These are phyloP conservation scores for Sphaerulina populicola DNA, from an alignment of 2,329 filamentous ascomycete species.

Conservation along the genomic window DNA sequence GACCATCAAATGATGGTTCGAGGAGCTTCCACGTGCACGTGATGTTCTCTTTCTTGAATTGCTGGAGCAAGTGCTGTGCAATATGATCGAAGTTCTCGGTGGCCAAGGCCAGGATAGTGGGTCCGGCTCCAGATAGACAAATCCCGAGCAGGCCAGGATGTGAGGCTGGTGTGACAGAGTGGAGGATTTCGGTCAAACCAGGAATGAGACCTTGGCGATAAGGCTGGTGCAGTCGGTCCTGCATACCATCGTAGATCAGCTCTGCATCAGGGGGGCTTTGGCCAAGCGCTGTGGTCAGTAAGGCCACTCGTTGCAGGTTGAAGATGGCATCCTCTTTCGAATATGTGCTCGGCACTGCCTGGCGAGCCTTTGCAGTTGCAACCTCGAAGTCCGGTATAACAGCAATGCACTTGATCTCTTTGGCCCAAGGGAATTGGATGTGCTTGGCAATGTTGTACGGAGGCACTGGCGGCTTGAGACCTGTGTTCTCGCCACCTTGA, in stretches of 20 bases:
- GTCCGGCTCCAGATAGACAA: constrained; percentile 88
- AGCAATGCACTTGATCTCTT: constrained; percentile 91
- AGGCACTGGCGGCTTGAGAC: constrained; percentile 76
- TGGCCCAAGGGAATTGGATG: constrained; percentile 88
- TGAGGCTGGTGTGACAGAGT: constrained; percentile 78
- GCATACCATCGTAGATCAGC: constrained; percentile 96
- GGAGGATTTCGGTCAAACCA: constrained; percentile 79
- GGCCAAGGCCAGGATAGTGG: constrained; percentile 86
- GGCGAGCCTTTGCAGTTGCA: constrained; percentile 81
- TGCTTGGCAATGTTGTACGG: constrained; percentile 89
- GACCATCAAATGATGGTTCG: constrained; percentile 70
- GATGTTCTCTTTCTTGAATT: constrained; percentile 65
- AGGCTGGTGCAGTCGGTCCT: constrained; percentile 95
- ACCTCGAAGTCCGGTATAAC: constrained; percentile 96
- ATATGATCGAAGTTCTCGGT: constrained; percentile 85
- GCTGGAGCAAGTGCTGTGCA: constrained; percentile 58
- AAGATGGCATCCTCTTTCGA: constrained; percentile 79
- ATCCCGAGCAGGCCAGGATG: constrained; percentile 87
- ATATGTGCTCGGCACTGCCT: constrained; percentile 74
- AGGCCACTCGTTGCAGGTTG: constrained; percentile 87
- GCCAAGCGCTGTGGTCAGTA: constrained; percentile 81
- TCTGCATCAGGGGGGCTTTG: constrained; percentile 84
- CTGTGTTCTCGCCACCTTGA: constrained; percentile 84
- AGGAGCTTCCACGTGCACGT: constrained; percentile 79
- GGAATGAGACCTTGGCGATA: constrained; percentile 89